Base-by-base conservation (phyloP, 495 filamentous ascomycete genomes). In the Aspergillus coremiiformis region DNA sequence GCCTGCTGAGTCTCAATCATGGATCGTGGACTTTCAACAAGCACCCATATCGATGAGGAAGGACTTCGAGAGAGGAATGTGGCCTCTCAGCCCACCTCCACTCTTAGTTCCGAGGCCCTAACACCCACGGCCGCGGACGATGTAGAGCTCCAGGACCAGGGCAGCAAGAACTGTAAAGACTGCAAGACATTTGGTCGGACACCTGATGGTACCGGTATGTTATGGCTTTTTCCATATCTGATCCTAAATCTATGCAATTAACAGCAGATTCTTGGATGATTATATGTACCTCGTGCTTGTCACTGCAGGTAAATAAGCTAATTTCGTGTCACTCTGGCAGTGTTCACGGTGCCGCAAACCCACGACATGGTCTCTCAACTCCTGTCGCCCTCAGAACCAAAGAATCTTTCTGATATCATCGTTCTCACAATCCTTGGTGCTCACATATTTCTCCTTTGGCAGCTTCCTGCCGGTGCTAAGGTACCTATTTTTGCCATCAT, bases 321-420 rank as follows among this genome's bases (percentile, higher is more conserved):
- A 49, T 12, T 46, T 29, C 27, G 17, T 19, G 26, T 24, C 29
- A n/a, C 17, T 21, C n/a, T n/a, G 24, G 42, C 57, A 98, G 93
- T 93, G 47, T 98, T 98, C 69, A 87, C 89, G 29, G 93, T 98
- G 19, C 94, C 93, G 41, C 85, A 89, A 56, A 98, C 93, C 39
- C 89, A 96, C 76, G 93, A 98, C 69, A 97, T 97, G 92, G 93
- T 98, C 60, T 94, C 93, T 47, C 93, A 96, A 67, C 79, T 98
- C 17, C 79, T 98, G 54, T 94, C 92, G 49, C 93, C 93, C n/a
- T 86, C 83, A 44, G 83, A 96, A 66, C 90, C 93, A 4, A 98
- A 98, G 74, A 97, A 97, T 61, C 57, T 94, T 35, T 90, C 89
- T 53, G 93, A 98, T 63, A 62, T 82, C 29, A 56, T 86, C 20